These are phyloP conservation scores for Tolypocladium endophyticum DNA, from an alignment of 2,329 filamentous ascomycete species.

Conservation along the genomic window DNA sequence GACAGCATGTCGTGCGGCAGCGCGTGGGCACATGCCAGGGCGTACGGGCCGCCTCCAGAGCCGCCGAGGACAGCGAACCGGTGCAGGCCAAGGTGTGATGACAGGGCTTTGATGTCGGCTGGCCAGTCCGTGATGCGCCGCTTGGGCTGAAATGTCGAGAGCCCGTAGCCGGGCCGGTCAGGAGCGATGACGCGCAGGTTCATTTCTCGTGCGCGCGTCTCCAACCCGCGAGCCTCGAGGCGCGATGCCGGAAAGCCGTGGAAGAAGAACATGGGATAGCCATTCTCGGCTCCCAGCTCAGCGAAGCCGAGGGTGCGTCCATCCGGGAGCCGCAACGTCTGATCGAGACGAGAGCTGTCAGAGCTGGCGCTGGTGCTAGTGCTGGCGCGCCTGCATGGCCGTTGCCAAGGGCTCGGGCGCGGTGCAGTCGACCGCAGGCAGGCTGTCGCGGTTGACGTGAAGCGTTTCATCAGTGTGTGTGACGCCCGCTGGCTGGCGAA, in stretches of 20 bases:
- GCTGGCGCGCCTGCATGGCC: neutral
- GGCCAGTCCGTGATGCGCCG: conserved; percentile 22
- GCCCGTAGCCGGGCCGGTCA: conserved; percentile 31
- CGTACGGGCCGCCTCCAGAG: conserved; percentile 26
- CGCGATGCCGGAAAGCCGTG: conserved; percentile 32
- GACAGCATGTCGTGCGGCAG: conserved; percentile 19
- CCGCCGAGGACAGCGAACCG: conserved; percentile 21
- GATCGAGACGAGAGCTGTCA: conserved; percentile 2
- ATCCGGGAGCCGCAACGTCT: conserved; percentile 24
- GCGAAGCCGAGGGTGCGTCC: conserved; percentile 29
- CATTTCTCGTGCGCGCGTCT: conserved; percentile 13
- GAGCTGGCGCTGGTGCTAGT: neutral
- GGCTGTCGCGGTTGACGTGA: neutral
- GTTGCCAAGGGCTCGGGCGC: neutral
- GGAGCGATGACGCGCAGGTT: conserved; percentile 23
- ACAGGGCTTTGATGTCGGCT: conserved; percentile 15
- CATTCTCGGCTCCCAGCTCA: conserved; percentile 22
- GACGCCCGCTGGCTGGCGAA: too few relatives aligned
- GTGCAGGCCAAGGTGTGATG: conserved; percentile 11
- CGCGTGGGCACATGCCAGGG: conserved; percentile 20
- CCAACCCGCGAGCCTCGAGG: conserved; percentile 20
- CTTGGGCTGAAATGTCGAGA: conserved; percentile 23
- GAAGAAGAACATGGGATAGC: conserved; percentile 26
- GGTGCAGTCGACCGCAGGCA: neutral
- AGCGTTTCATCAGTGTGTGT: neutral